Base-by-base conservation (phyloP, 2,329 filamentous ascomycete species). In the Paraphoma chrysanthemicola region DNA sequence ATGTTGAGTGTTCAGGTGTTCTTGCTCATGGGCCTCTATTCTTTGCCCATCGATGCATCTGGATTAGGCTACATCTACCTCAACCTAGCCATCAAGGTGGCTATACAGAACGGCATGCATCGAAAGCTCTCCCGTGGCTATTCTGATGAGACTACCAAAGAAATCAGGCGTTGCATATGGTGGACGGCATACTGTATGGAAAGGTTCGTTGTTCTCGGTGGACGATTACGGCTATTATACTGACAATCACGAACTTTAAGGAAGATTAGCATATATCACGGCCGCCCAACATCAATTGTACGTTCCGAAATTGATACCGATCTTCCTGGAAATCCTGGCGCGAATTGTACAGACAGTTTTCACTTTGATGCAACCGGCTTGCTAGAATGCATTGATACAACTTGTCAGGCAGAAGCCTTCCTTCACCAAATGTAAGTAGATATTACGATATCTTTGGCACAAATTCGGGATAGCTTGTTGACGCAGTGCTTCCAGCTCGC, bases 31-130 rank as follows among this genome's bases (percentile, higher is more conserved):
- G 84, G 83, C 2, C 79, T 85, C 9, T 87, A 86, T 59, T 76
- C 83, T 1, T 71, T 86, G 6, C 84, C 85, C 0, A 75, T 86
- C 0, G 84, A 87, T 64, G 81, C 84, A 0, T 84, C 83, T 1
- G 85, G 84, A 0, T 69, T 86, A 17, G 82, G 82, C 2, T 87
- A 86, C 60, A 84, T 83, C 2, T 87, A 87, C 59, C 77, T 86
- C 45, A 83, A 83, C 6, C 68, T 87, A 11, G 82, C 83, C 1
- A 74, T 86, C 42, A 85, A 85, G 56, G 74, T 87, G 55, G 85
- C 84, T 1, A 85, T 86, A 12, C 84, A 86, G 57, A 86, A 86
- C 63, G 85, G 85, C 9, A 85, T 87, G 84, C 85, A 87, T 60
- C 77, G 85, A 47, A 81, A 77, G 51, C 43, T 53, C 14, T 44